Base-by-base conservation (phyloP, 306 rosid genomes). In the Lathyrus tuberosus region DNA sequence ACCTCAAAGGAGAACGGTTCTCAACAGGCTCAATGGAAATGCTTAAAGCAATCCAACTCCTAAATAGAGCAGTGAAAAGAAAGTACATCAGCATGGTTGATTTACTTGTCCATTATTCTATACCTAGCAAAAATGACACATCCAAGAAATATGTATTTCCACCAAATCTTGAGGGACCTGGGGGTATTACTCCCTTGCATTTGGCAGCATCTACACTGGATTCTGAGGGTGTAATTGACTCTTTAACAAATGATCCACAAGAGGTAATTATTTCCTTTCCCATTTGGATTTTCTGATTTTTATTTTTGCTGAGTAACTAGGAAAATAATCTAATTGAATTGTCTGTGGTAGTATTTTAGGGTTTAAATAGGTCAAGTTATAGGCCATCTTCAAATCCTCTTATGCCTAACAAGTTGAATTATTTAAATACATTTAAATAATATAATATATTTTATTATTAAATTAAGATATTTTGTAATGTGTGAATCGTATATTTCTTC, bases 161-260 rank as follows among this genome's bases (percentile, higher is more conserved):
- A 14, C 98, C 98, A 0, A 92, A 87, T 86, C 74, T 79, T 75
- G 82, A 67, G 70, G 96, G 95, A 51, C 92, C 95, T 57, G 95
- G 86, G 76, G 87, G 95, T 37, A 62, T 92, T 77, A 87, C 98
- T 13, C 96, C 98, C 48, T 86, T 92, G 60, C 98, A 92, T 82
- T 79, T 92, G 87, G 98, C 98, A 66, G 98, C 96, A 57, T 84
- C 84, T 65, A 87, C 86, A 65, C 70, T 86, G 1, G 78, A 74
- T 75, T 81, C 91, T 17, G 91, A 89, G 60, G 87, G 84, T 70
- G 24, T 89, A 40, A 62, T 92, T 81, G 92, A 92, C 82, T 85
- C 89, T 18, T 35, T 92, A 67, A 92, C 91, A 63, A 89, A 81
- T 71, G 98, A 92, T 35, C 95, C 96, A 28, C 86, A 78, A 61